These are phyloP conservation scores for Leccinum aurantiacum DNA, from an alignment of 768 basidiomycete species.

Conservation along the genomic window DNA sequence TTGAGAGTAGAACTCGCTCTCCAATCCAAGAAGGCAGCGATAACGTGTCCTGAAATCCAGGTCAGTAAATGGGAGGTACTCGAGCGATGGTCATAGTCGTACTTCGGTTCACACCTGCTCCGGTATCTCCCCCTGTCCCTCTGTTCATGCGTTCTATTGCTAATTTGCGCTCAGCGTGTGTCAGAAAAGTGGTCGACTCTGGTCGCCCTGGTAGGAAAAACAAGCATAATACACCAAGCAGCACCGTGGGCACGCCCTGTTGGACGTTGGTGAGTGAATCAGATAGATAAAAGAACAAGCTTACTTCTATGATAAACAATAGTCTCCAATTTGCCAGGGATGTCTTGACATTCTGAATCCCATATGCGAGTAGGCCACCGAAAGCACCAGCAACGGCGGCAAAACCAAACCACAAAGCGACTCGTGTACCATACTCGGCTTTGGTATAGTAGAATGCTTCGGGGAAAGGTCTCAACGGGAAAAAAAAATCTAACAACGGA, in stretches of 20 bases:
- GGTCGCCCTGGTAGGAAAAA: constrained; percentile 34
- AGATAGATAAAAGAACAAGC: neutral
- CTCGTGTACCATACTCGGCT: constrained; percentile 44
- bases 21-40: constrained; percentile 49
- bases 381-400: constrained; percentile 59
- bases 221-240: constrained; percentile 29
- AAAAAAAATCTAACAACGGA: constrained; percentile 15
- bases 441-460: constrained; percentile 52
- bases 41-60: constrained; percentile 37
- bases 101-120: constrained; percentile 43
- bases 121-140: constrained; percentile 43
- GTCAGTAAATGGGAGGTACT: constrained; percentile 1
- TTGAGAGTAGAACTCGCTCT: constrained; percentile 24
- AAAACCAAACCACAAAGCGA: constrained; percentile 56
- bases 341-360: constrained; percentile 42
- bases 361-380: constrained; percentile 55
- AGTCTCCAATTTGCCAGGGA: constrained; percentile 44
- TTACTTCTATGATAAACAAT: constrained; percentile 31
- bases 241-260: constrained; percentile 57
- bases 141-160: constrained; percentile 38
- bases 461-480: neutral
- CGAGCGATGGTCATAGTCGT: neutral
- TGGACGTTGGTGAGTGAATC: neutral
- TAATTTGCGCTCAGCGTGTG: constrained; percentile 33
- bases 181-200: constrained; percentile 36